These are phyloP conservation scores for Cyberlindnera amylophila DNA, from an alignment of 805 yeast genomes.

Conservation along the genomic window DNA sequence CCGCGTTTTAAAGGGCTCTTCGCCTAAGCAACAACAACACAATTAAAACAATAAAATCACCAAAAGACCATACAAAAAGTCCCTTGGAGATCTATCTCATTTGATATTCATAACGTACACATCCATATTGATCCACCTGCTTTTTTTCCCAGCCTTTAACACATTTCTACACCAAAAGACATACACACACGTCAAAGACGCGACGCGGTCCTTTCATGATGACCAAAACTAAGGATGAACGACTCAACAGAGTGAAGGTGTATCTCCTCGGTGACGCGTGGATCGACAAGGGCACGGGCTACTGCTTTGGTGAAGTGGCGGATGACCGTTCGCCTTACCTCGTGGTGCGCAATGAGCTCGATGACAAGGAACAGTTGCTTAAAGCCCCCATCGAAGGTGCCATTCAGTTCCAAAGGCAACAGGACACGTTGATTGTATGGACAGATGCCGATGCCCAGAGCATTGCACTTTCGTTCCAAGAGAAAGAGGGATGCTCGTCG, in stretches of 20 bases:
- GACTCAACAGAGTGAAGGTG: conserved; percentile 85
- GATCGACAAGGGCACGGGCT: conserved; percentile 92
- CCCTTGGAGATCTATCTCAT: no score
- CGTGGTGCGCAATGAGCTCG: conserved; percentile 67
- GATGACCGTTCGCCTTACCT: conserved; percentile 47
- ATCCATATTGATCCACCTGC: no score
- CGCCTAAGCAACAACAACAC: no score
- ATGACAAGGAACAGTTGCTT: conserved; percentile 54
- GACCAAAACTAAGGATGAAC: conserved; percentile 10
- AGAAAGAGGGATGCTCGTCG: conserved; percentile 81
- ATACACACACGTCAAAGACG: no score
- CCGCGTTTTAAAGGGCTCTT: no score
- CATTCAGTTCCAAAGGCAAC: conserved; percentile 87
- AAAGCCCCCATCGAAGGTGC: conserved; percentile 66
- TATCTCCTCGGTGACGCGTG: conserved; percentile 80
- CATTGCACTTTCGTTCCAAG: conserved; percentile 89
- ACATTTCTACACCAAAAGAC: no score
- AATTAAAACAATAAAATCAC: no score
- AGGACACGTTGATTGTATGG: conserved; percentile 93
- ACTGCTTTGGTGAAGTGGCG: conserved; percentile 65
- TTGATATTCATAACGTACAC: no score
- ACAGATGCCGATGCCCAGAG: conserved; percentile 69
- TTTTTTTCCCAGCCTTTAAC: no score
- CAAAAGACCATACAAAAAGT: no score
- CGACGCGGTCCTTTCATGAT: not conserved